Evolutionary conservation across 768 basidiomycete genomes (phyloP), one percentile per base, ranked within the genome.

Genomic region (Leccinellum albellum): DNA sequence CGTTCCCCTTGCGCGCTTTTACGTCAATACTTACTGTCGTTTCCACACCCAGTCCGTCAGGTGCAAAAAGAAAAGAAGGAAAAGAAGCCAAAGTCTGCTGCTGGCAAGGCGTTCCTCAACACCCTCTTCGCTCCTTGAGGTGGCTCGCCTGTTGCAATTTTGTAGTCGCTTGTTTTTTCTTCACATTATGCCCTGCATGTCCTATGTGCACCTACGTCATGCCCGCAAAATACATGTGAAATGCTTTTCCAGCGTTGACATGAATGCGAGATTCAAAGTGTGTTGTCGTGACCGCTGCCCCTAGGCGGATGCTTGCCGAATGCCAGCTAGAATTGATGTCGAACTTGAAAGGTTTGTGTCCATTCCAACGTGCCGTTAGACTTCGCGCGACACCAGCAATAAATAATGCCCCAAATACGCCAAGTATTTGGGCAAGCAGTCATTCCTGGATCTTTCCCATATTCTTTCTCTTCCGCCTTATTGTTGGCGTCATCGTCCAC

Each of bases 51-150:
- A 91, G 89, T 92, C 80, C 88, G 86, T 73, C 89, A 92, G 70
- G 75, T 55, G 72, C 79, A 81, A 76, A 83, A 84, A 73, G 77
- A 70, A 60, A 70, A 76, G 72, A 83, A 81, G 56, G 61, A 60
- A 50, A 82, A 83, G 81, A 86, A 87, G 79, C 73, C 40, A 9
- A 20, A 87, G 75, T 75, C 66, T 77, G 60, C 85, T 58, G 86
- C 93, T 58, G 86, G 88, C 70, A 85, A 91, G 75, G 81, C 83
- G 49, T 96, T 96, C 91, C 79, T 93, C 72, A 79, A 79, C 57
- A 91, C 81, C 61, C 83, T 98, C 69, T 86, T 91, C 65, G 88
- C 94, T 73, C 88, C 92, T 72, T 97, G 78, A 89, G 53, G 59
- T 46, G 32, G 40, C n/a, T 24, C 24, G 12, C 28, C 24, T 32